These are phyloP conservation scores for Leccinum subfulvum DNA, from an alignment of 1,284 basidiomycete genomes.

Conservation along the genomic window DNA sequence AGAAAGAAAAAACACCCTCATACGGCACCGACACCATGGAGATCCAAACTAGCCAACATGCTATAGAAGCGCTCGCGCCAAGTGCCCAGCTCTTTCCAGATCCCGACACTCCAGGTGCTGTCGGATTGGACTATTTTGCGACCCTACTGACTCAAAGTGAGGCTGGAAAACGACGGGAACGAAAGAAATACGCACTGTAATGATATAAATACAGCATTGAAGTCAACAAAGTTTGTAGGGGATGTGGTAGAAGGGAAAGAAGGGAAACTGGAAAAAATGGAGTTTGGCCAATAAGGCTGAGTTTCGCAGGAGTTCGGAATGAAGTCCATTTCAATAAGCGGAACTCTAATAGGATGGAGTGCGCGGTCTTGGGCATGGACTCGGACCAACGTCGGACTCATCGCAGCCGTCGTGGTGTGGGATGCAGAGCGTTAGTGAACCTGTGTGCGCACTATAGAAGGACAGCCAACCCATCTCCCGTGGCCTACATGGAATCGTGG, in stretches of 20 bases:
- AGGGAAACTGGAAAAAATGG: conserved; percentile 50
- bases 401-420: too few species aligned
- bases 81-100: conserved; percentile 75
- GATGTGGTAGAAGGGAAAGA: conserved; percentile 69
- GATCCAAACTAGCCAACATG: conserved; percentile 76
- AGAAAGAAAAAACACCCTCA: conserved; percentile 35
- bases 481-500: background rate
- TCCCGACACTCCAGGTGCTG: conserved; percentile 61
- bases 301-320: too few species aligned
- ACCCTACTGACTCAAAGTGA: conserved; percentile 43
- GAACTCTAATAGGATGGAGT: too few species aligned
- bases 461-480: background rate
- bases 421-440: too few species aligned
- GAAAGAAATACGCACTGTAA: conserved; percentile 58
- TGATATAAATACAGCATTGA: conserved; percentile 75
- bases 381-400: too few species aligned
- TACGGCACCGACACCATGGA: conserved; percentile 58
- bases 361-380: too few species aligned
- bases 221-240: conserved; percentile 81
- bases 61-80: conserved; percentile 73
- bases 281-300: too few species aligned
- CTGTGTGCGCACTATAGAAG: background rate
- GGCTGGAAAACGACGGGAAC: conserved; percentile 10
- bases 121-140: conserved; percentile 66
- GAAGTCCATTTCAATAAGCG: too few species aligned